Conservation (phyloP, 768 basidiomycete species). For the Hemileccinum impolitum region DNA sequence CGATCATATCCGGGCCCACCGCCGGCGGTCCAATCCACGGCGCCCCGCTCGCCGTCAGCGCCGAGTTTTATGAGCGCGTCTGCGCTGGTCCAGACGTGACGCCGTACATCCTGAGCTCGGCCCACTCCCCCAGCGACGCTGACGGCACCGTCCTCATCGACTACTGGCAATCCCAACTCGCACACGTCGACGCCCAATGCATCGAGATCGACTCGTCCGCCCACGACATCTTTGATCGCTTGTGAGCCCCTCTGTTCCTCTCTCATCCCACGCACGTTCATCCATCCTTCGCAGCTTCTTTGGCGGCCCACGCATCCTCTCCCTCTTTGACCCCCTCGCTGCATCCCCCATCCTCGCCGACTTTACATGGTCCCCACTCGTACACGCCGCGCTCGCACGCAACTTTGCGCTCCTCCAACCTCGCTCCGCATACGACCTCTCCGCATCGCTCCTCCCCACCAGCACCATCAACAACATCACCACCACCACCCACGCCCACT, state of each 20-base stretch:
- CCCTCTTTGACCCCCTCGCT: slow-evolving; percentile 41
- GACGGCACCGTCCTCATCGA: slow-evolving; percentile 43
- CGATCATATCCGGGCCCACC: slow-evolving; percentile 54
- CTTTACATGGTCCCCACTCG: slow-evolving; percentile 56
- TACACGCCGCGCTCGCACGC: slow-evolving; percentile 46
- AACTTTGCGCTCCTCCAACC: slow-evolving; percentile 44
- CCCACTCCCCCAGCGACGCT: slow-evolving; percentile 34
- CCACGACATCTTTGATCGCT: slow-evolving; percentile 44
- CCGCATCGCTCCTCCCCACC: too few relatives aligned
- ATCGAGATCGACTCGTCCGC: slow-evolving; percentile 43
- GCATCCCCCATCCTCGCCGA: slow-evolving; percentile 46
- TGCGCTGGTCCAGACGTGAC: slow-evolving; percentile 38
- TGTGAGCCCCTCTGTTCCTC: slow-evolving; percentile 33
- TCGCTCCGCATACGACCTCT: slow-evolving; percentile 14
- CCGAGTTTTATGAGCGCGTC: slow-evolving; percentile 46
- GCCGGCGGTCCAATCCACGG: slow-evolving; percentile 43
- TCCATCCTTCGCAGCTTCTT: slow-evolving; percentile 40
- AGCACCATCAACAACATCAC: too few relatives aligned
- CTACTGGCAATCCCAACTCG: slow-evolving; percentile 48
- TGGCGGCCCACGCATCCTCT: slow-evolving; percentile 38
- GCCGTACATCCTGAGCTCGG: slow-evolving; percentile 34
- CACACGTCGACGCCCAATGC: slow-evolving; percentile 34
- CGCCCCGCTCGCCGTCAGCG: slow-evolving; percentile 39
- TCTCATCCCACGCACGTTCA: not conserved
- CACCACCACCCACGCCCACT: too few relatives aligned